Conservation (phyloP, 371 early-diverging fungal genomes). For the Circinella minor region DNA sequence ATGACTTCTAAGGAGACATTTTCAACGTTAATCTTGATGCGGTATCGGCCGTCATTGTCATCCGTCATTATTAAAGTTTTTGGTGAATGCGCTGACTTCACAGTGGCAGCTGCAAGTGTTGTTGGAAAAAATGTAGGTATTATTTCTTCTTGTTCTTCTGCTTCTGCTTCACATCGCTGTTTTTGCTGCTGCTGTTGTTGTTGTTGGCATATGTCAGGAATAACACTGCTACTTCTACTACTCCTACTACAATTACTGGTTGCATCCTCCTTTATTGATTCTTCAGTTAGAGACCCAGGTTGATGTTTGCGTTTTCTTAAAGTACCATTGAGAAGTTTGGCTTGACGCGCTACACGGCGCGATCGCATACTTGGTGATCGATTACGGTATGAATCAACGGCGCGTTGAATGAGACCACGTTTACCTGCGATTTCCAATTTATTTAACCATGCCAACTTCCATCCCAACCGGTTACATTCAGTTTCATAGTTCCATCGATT, state of each 20-base stretch:
- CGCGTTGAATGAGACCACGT: conserved; percentile 93
- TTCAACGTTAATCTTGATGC: conserved; percentile 49
- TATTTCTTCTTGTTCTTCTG: conserved; percentile 14
- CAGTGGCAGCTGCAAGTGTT: conserved; percentile 30
- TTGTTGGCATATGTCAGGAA: too few species aligned
- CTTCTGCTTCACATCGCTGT: conserved; percentile 35
- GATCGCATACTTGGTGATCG: conserved; percentile 82
- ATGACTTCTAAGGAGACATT: conserved; percentile 43
- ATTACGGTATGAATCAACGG: conserved; percentile 94
- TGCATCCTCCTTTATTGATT: too few species aligned
- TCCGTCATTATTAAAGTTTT: conserved; percentile 49
- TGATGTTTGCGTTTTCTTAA: conserved; percentile 45
- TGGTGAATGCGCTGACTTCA: conserved; percentile 43
- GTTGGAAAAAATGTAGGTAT: conserved; percentile 15
- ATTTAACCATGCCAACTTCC: conserved; percentile 93
- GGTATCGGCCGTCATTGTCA: conserved; percentile 30
- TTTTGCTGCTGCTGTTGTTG: neutral
- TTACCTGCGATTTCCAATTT: conserved; percentile 82
- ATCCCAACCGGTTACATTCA: conserved; percentile 89
- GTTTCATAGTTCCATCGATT: conserved; percentile 96
- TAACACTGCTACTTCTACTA: too few species aligned
- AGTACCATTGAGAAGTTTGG: conserved; percentile 67
- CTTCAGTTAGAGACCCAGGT: neutral
- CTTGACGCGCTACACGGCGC: conserved; percentile 83
- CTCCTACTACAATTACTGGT: too few species aligned